These are phyloP conservation scores for Xylariaceae sp. DNA, from an alignment of 2,329 filamentous ascomycete genomes.

Conservation along the genomic window DNA sequence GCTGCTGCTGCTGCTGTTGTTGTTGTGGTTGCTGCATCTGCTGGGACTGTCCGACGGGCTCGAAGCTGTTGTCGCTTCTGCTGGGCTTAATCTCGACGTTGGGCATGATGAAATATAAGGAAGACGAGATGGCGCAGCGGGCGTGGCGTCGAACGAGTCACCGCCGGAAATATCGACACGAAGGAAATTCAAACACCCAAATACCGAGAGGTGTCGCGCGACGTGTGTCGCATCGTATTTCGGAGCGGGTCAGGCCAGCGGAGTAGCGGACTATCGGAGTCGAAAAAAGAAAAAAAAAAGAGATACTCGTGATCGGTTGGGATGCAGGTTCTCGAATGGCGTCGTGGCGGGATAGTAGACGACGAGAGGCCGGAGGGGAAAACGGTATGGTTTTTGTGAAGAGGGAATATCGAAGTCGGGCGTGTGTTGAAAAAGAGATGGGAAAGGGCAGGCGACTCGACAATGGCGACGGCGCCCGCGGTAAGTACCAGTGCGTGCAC, in stretches of 20 bases:
- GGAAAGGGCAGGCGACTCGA: background rate
- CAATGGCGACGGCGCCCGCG: background rate
- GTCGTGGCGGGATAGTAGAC: background rate
- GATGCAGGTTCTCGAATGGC: background rate
- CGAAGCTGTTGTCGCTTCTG: constrained; percentile 1
- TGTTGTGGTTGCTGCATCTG: constrained; percentile 8
- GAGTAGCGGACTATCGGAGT: background rate
- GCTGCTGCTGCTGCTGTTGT: constrained; percentile 8
- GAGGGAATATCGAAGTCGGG: background rate
- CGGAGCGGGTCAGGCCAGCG: background rate
- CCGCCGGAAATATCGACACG: constrained; percentile 3
- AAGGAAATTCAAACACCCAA: background rate
- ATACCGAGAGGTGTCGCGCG: constrained; percentile 1
- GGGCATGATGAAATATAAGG: constrained; percentile 15
- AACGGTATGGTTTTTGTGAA: background rate
- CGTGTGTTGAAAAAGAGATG: background rate
- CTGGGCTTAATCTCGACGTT: constrained; percentile 16
- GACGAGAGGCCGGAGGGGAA: background rate
- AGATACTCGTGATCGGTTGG: constrained; percentile 1
- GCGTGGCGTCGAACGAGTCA: constrained; percentile 8
- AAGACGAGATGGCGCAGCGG: background rate
- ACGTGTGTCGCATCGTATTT: constrained; percentile 16
- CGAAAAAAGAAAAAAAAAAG: background rate
- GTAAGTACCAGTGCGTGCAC: background rate
- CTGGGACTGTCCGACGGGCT: constrained; percentile 10